Evolutionary conservation across 495 filamentous ascomycete species (phyloP), one percentile per base, ranked within the genome.

Genomic region (Xylaria bambusicola): DNA sequence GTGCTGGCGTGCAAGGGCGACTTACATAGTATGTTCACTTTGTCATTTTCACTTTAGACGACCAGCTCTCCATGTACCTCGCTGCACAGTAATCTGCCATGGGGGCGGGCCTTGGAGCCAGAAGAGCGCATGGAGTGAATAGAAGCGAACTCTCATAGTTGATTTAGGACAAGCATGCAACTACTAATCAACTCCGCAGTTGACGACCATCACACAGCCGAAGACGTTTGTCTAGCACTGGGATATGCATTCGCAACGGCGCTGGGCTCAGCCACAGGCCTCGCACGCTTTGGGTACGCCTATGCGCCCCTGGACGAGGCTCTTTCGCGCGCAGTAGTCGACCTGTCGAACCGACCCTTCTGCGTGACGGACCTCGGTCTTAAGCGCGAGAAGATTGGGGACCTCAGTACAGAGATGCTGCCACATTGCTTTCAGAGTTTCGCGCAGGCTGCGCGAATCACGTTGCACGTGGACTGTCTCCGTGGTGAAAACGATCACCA

Each of bases 201-300:
- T 76, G 94, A 98, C 78, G 94, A 98, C 81, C 94, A 98, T 78
- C 94, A 98, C 80, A 96, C 93, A 5, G 87, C 93, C 56, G 94
- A 98, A 85, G 94, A 98, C 77, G 89, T 88, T 52, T 94, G 91
- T 80, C 86, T 98, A 62, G 91, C 92, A 18, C 86, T 98, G 45
- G 94, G 94, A 40, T 76, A 78, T 52, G 92, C 93, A 31, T 96
- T 98, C 78, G 87, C 87, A 48, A 67, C 79, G 41, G 88, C 92
- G 17, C 84, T 98, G 26, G 86, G 87, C 55, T 79, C 83, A 15
- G 87, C 89, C 9, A 79, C 85, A 46, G 95, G 94, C 6, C 83
- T 97, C 18, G 87, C 88, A 38, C 88, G 94, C 15, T 98, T 97
- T 80, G 95, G 94, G 20, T 85, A 80, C 62, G 93, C 91, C 47